Conservation (phyloP, 306 rosid species). For the Casuarina glauca region DNA sequence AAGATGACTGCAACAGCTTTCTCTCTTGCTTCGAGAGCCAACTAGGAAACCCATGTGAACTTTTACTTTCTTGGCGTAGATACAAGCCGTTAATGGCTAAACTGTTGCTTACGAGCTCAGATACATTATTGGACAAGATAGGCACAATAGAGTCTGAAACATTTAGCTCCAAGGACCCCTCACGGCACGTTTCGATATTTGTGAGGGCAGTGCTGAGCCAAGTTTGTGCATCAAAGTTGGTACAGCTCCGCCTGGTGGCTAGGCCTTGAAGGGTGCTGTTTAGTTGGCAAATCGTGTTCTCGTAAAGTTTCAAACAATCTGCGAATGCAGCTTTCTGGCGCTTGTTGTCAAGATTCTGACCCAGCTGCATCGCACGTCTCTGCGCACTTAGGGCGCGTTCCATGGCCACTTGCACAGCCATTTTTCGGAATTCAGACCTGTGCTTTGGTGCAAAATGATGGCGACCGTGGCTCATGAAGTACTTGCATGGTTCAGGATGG, state of each 20-base stretch:
- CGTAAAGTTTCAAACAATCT: constrained; percentile 67
- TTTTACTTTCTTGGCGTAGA: constrained; percentile 15
- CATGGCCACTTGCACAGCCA: constrained; percentile 47
- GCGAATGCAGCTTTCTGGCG: constrained; percentile 44
- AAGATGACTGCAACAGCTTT: constrained; percentile 42
- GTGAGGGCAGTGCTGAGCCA: constrained; percentile 96
- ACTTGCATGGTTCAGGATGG: constrained; percentile 64
- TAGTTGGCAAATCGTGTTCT: constrained; percentile 55
- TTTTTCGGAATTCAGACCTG: constrained; percentile 45
- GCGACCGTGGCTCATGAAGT: constrained; percentile 41
- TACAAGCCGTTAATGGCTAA: constrained; percentile 57
- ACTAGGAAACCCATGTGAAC: constrained; percentile 37
- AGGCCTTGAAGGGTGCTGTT: constrained; percentile 57
- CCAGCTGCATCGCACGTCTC: constrained; percentile 13
- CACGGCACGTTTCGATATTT: constrained; percentile 55
- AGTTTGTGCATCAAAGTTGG: constrained; percentile 73
- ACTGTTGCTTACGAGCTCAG: constrained; percentile 69
- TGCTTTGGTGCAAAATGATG: constrained; percentile 33
- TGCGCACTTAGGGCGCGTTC: constrained; percentile 42
- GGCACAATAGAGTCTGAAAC: constrained; percentile 41
- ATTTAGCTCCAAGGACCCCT: constrained; percentile 51
- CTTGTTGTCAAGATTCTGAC: constrained; percentile 14
- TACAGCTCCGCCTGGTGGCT: constrained; percentile 15
- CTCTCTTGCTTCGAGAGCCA: constrained; percentile 59
- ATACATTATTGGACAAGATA: constrained; percentile 39